Base-by-base conservation (phyloP, 208 protist species). In the Trypanosoma vivax region DNA sequence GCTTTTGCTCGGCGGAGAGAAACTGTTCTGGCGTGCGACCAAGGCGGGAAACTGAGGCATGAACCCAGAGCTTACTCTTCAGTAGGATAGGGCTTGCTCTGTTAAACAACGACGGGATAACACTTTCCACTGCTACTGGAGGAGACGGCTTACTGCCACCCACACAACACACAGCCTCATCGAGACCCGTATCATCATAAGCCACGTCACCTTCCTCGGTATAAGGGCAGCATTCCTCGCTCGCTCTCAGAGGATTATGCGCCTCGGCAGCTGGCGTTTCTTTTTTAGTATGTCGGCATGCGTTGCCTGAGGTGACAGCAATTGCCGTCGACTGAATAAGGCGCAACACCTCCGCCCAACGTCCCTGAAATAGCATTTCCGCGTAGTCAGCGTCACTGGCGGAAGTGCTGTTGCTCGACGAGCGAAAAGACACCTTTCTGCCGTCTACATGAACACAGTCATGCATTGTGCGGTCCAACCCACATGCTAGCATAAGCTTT, bases 391-490 rank as follows among this genome's bases (percentile, higher is more conserved):
- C 10, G 41, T 50, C 45, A 2, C 46, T 24, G 14, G 18, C 28
- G 0, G 38, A 24, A 14, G 42, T 5, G 2, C 28, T 21, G 25
- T 42, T 29, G 9, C 18, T 40, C 14, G 49, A 53, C 10, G 49
- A 39, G 38, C 16, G 14, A 14, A 66, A 19, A 7, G 65, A 41
- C 25, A 73, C 50, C 31, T 49, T 66, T 41, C 54, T 13, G 0
- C 71, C 71, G 11, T 63, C 45, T 10, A 78, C 40, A 28, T 50
- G 28, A 27, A 78, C 51, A 3, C 25, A 37, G 14, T 50, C 16
- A 5, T 34, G 42, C n/a, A 29, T 24, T n/a, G 71, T 78, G 30
- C 60, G 61, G 48, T 66, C 61, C 21, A 73, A 19, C 30, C 30
- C 28, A 33, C 56, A 73, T 23, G 60, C 59, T 10, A 18, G 28